Conservation (phyloP, 208 protist species). For the Leishmania martiniquensis region DNA sequence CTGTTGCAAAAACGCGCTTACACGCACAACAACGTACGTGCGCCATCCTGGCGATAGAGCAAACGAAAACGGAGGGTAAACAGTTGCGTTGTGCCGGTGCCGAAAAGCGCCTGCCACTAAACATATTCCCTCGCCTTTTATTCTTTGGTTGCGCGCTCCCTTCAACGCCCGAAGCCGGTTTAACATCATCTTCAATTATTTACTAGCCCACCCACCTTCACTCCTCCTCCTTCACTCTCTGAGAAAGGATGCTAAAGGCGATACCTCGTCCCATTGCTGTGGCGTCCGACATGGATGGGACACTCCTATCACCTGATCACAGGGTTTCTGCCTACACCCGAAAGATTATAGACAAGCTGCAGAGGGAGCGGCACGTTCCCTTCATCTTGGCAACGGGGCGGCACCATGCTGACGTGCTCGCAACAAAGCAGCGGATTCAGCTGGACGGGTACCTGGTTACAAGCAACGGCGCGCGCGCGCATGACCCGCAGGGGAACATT, state of each 20-base stretch:
- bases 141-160: no score
- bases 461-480: slow-evolving; percentile 51
- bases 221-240: not conserved
- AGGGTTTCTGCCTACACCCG: slow-evolving; percentile 28
- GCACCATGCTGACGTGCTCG: slow-evolving; percentile 48
- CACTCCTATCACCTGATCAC: slow-evolving; percentile 42
- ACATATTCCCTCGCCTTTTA: no score
- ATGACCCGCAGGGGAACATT: slow-evolving; percentile 31
- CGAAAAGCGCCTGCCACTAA: no score
- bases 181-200: no score
- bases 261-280: slow-evolving; percentile 30
- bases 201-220: not conserved
- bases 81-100: no score
- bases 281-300: slow-evolving; percentile 63
- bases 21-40: no score
- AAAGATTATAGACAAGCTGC: slow-evolving; percentile 26
- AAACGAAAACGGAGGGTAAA: no score
- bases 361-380: slow-evolving; percentile 19
- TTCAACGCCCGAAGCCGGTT: no score
- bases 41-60: no score
- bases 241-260: not conserved
- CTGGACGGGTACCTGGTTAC: slow-evolving; percentile 52
- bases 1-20: no score
- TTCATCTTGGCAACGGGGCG: slow-evolving; percentile 59
- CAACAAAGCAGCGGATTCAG: slow-evolving; percentile 31